Percentiles rank a stretch among this genome's conserved stretches.
These are phyloP conservation scores for Eimeria falciformis DNA, from an alignment of 169 alveolate genomes.

Conservation along the genomic window DNA sequence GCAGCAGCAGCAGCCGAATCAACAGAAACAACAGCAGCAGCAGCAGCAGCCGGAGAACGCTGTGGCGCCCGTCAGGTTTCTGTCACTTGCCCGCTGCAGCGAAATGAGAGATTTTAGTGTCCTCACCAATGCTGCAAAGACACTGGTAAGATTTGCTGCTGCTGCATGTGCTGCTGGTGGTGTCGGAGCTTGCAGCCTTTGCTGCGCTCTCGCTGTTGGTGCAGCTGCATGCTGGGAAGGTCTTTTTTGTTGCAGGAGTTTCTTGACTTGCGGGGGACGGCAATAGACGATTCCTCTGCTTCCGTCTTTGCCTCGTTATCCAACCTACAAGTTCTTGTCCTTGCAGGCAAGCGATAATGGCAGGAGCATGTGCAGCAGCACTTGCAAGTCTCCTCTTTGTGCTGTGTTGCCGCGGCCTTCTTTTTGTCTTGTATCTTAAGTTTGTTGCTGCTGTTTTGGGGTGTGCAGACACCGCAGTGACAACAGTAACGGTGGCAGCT, in stretches of 20 bases:
- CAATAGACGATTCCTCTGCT: slow-evolving; percentile 66
- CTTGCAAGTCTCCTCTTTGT: neutral
- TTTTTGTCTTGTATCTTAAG: neutral
- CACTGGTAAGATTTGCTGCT: slow-evolving; percentile 34
- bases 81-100: slow-evolving; percentile 64
- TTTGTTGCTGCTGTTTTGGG: neutral
- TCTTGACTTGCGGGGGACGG: slow-evolving; percentile 75
- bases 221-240: neutral
- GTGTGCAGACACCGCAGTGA: slow-evolving; percentile 69
- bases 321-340: slow-evolving; percentile 73
- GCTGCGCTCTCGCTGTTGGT: neutral
- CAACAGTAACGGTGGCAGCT: slow-evolving; percentile 63
- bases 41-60: slow-evolving; percentile 23
- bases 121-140: slow-evolving; percentile 24
- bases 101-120: slow-evolving; percentile 61
- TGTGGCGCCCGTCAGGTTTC: slow-evolving; percentile 32
- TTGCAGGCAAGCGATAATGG: slow-evolving; percentile 41
- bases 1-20: slow-evolving; percentile 39
- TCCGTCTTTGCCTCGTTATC: slow-evolving; percentile 44
- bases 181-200: neutral
- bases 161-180: neutral
- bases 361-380: neutral
- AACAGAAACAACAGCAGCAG: neutral
- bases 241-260: slow-evolving; percentile 37
- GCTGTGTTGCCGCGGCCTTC: neutral